These are phyloP conservation scores for Chalaropsis ovoidea DNA, from an alignment of 2,329 filamentous ascomycete genomes.

Conservation along the genomic window DNA sequence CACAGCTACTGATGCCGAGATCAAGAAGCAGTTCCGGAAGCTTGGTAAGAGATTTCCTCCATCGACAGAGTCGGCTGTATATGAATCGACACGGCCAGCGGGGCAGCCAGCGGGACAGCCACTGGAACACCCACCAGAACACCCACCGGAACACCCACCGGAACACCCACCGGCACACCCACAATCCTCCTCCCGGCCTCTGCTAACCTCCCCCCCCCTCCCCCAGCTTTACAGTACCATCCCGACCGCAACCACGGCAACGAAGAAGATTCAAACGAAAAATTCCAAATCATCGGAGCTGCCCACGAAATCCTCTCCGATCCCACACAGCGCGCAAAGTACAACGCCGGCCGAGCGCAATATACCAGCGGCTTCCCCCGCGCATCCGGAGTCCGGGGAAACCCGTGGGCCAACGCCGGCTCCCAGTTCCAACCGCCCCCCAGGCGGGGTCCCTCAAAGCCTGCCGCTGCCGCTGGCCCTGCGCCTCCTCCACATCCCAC, in stretches of 20 bases:
- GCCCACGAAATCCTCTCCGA: constrained; percentile 65
- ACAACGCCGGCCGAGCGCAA: constrained; percentile 37
- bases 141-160: no score
- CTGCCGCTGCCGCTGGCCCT: constrained; percentile 10
- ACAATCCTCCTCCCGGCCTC: not conserved
- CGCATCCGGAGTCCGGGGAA: constrained; percentile 48
- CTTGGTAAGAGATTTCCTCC: constrained; percentile 47
- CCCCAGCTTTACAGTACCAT: constrained; percentile 67
- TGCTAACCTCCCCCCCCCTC: not conserved
- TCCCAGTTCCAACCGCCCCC: constrained; percentile 45
- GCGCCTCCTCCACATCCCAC: constrained; percentile 13
- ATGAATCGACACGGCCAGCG: no score
- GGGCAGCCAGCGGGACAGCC: no score
- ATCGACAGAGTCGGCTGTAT: no score
- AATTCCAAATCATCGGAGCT: constrained; percentile 78
- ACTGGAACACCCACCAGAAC: no score
- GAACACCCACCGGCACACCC: not conserved
- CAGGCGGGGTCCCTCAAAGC: constrained; percentile 32
- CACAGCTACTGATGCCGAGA: constrained; percentile 59
- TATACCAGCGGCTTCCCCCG: constrained; percentile 34
- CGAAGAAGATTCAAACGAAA: constrained; percentile 66
- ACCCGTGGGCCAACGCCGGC: constrained; percentile 45
- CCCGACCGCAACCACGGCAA: constrained; percentile 80
- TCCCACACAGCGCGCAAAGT: constrained; percentile 42
- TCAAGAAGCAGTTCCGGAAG: constrained; percentile 80